phyloP scores from a whole-genome alignment of 1,284 basidiomycete species.

The Leccinum fallax region DNA sequence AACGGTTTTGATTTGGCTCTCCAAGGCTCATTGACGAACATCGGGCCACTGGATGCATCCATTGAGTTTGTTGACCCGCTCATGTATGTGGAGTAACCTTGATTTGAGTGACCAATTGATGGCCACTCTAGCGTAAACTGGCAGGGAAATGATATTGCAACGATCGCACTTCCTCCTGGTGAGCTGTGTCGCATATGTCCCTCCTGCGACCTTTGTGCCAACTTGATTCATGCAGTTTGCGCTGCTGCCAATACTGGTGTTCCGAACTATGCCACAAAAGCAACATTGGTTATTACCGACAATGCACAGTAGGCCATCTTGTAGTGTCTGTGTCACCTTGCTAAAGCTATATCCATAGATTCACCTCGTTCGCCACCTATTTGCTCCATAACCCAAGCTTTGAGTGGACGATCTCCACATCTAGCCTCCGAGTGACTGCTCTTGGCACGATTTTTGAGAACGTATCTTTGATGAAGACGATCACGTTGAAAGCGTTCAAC shows the following conservation, averaged over 20 bases:
- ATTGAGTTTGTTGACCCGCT: constrained; percentile 65
- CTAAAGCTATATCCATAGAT: constrained; percentile 39
- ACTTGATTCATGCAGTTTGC: constrained; percentile 49
- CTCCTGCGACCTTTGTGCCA: not conserved
- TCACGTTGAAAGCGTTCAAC: constrained; percentile 75
- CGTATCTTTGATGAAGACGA: constrained; percentile 62
- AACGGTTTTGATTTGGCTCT: constrained; percentile 64
- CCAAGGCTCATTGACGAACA: constrained; percentile 58
- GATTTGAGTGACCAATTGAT: constrained; percentile 7
- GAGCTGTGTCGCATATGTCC: constrained; percentile 8
- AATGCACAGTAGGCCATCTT: constrained; percentile 41
- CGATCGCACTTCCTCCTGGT: constrained; percentile 63
- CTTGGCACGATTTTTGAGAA: constrained; percentile 72
- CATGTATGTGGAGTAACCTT: constrained; percentile 35
- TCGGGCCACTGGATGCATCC: constrained; percentile 66
- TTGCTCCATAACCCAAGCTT: constrained; percentile 69
- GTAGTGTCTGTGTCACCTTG: not conserved
- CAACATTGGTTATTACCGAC: constrained; percentile 57
- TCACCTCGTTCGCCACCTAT: constrained; percentile 69
- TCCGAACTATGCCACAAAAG: constrained; percentile 60
- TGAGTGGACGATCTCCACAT: constrained; percentile 71
- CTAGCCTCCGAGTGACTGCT: constrained; percentile 62
- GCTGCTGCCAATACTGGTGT: constrained; percentile 68
- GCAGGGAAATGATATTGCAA: constrained; percentile 69
- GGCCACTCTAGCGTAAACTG: constrained; percentile 53